A percentile compares a stretch with the other conserved stretches of the same genome.
Evolutionary conservation across 495 filamentous ascomycete genomes (phyloP).

Genomic region (Penicillium argentinense): DNA sequence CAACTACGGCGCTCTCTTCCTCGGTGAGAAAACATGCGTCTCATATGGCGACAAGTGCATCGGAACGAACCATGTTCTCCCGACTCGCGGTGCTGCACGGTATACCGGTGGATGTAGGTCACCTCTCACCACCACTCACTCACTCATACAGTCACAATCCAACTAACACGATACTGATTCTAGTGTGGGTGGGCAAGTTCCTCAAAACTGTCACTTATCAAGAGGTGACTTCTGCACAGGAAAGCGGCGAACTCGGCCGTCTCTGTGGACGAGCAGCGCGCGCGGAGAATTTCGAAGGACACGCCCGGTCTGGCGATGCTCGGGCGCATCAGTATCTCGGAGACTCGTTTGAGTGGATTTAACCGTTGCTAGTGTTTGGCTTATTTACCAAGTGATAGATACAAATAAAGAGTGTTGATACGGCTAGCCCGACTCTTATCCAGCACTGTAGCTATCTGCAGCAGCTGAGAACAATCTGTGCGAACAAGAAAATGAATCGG

Average conservation of each 20-base stretch:
- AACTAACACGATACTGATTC: neutral
- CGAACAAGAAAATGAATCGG: neutral
- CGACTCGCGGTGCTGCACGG: slow-evolving; percentile 45
- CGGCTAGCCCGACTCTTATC: too few species aligned
- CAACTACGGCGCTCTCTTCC: slow-evolving; percentile 51
- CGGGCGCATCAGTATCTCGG: slow-evolving; percentile 43
- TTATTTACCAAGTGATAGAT: slow-evolving; percentile 3
- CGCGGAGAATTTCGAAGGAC: slow-evolving; percentile 54
- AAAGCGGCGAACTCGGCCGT: slow-evolving; percentile 49
- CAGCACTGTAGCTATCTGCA: neutral
- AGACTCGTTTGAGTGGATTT: slow-evolving; percentile 46
- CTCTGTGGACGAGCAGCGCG: slow-evolving; percentile 52
- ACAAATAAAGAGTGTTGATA: too few species aligned
- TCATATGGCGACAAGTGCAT: slow-evolving; percentile 56
- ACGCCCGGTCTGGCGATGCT: slow-evolving; percentile 50
- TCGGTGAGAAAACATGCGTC: slow-evolving; percentile 55
- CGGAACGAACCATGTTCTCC: slow-evolving; percentile 55
- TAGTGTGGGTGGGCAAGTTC: slow-evolving; percentile 54
- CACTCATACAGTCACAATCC: too few species aligned
- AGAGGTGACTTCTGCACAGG: slow-evolving; percentile 43
- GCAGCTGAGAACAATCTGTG: neutral
- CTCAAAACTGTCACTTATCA: slow-evolving; percentile 54
- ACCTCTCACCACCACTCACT: neutral
- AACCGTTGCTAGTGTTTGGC: neutral
- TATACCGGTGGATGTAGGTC: slow-evolving; percentile 43